Conservation (phyloP, 2,329 filamentous ascomycete genomes). For the Diaporthe eres region DNA sequence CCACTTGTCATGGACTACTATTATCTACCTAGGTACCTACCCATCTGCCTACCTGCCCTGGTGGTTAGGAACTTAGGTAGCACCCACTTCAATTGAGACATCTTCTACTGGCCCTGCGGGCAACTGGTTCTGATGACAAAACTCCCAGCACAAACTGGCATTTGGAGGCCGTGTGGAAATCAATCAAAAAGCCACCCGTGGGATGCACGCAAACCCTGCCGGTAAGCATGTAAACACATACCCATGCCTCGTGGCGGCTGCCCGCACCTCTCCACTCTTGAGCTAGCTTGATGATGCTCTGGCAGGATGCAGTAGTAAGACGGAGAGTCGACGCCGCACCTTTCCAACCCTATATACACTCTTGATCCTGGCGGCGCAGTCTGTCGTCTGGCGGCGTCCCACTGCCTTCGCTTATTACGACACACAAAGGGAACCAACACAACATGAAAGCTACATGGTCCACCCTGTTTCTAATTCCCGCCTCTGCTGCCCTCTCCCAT, state of each 20-base stretch:
- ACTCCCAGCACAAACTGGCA: not conserved
- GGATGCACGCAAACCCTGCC: not conserved
- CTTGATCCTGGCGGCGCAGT: not conserved
- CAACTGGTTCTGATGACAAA: not conserved
- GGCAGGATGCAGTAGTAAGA: slow-evolving; percentile 1
- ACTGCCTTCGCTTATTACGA: too few species aligned
- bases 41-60: too few species aligned
- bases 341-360: not conserved
- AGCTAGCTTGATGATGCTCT: slow-evolving; percentile 6
- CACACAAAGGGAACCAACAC: not conserved
- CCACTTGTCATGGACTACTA: not conserved
- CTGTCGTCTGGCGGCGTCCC: too few species aligned
- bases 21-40: too few species aligned
- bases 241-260: too few species aligned
- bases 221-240: not conserved
- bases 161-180: not conserved
- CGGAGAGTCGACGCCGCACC: not conserved
- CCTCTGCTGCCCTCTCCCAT: too few species aligned
- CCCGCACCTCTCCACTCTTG: not conserved
- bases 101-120: not conserved
- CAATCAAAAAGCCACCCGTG: not conserved
- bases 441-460: slow-evolving; percentile 2
- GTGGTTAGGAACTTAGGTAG: not conserved
- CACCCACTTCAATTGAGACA: not conserved
- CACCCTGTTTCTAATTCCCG: not conserved